Base-by-base conservation (phyloP, 1,284 basidiomycete genomes). In the Tranzscheliella williamsii region DNA sequence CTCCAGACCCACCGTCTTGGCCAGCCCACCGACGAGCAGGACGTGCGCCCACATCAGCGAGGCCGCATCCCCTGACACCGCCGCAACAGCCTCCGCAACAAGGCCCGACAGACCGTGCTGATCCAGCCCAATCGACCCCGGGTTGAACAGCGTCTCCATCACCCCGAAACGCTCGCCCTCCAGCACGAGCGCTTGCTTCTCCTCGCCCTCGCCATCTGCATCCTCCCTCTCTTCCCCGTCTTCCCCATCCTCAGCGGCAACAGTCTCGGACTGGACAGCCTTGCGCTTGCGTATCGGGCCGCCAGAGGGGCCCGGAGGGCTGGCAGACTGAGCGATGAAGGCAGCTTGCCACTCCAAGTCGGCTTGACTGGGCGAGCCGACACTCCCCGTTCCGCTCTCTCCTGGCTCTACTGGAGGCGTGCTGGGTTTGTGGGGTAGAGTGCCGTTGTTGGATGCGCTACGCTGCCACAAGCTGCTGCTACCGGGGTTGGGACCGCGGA, bases 31-130 rank as follows among this genome's bases (percentile, higher is more conserved):
- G 61, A 91, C 84, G 50, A 95, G 80, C 5, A 89, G 87, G 57
- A 97, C 91, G 76, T 96, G 91, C 29, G 85, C 85, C 91, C 91
- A 96, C 78, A 91, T 91, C 85, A 95, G 85, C 21, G 89, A 91
- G 64, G 86, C 89, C 6, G 41, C 56, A 67, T 91, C 89, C 38
- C 83, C 81, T 0, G 88, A 9, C 32, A 9, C 27, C 27, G 27
- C n/a, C 9, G 26, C n/a, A 47, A 96, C 91, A 46, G 87, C 86
- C 47, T 84, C 74, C 26, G 87, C 86, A 45, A 95, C 84, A 5
- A 87, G 85, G 45, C 84, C 83, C 20, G 90, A 82, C 15, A 96
- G 79, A 1, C 91, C 90, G 16, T 83, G 82, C 74, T 95, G 91
- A 11, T 86, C 83, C 32, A 96, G 79, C 4, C 90, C 90, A 91